These are phyloP conservation scores for Trichoderma sp. DNA, from an alignment of 2,329 filamentous ascomycete genomes.

Conservation along the genomic window DNA sequence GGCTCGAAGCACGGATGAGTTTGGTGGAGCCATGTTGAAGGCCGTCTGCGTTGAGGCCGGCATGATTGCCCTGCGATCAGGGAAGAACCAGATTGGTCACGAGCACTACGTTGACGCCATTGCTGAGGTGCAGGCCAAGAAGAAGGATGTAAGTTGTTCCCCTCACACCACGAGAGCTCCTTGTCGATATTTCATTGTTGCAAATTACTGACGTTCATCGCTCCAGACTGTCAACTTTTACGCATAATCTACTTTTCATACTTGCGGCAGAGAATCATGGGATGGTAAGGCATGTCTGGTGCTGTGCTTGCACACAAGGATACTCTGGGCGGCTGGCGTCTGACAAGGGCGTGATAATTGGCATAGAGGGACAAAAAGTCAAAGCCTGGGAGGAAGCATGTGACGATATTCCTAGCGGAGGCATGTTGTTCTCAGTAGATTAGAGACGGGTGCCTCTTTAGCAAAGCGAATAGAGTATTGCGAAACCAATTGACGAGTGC, in stretches of 20 bases:
- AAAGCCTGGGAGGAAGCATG: slow-evolving; percentile 8
- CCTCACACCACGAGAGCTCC: neutral
- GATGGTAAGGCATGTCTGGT: neutral
- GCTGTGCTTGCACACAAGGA: neutral
- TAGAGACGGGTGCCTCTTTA: slow-evolving; percentile 9
- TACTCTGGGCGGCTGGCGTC: slow-evolving; percentile 8
- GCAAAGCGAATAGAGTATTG: slow-evolving; percentile 19
- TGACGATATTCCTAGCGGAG: slow-evolving; percentile 17
- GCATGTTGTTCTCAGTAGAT: slow-evolving; percentile 15
- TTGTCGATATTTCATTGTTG: neutral
- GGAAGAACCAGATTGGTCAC: slow-evolving; percentile 94
- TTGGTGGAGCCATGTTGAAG: slow-evolving; percentile 96
- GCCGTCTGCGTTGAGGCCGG: slow-evolving; percentile 98
- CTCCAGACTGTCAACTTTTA: slow-evolving; percentile 59
- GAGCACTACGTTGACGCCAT: slow-evolving; percentile 99
- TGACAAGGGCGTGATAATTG: slow-evolving; percentile 14
- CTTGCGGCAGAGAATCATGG: slow-evolving; percentile 6
- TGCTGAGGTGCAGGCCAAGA: slow-evolving; percentile 91
- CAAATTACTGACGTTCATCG: neutral
- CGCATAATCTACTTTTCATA: slow-evolving; percentile 39
- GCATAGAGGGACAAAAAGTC: slow-evolving; percentile 23
- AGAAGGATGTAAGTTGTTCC: slow-evolving; percentile 71
- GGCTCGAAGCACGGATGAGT: slow-evolving; percentile 96
- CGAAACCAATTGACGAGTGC: neutral
- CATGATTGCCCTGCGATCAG: slow-evolving; percentile 95